Percentiles rank a stretch among this genome's conserved stretches.
Conservation (phyloP, 495 filamentous ascomycete genomes). For the Darksidea phi region DNA sequence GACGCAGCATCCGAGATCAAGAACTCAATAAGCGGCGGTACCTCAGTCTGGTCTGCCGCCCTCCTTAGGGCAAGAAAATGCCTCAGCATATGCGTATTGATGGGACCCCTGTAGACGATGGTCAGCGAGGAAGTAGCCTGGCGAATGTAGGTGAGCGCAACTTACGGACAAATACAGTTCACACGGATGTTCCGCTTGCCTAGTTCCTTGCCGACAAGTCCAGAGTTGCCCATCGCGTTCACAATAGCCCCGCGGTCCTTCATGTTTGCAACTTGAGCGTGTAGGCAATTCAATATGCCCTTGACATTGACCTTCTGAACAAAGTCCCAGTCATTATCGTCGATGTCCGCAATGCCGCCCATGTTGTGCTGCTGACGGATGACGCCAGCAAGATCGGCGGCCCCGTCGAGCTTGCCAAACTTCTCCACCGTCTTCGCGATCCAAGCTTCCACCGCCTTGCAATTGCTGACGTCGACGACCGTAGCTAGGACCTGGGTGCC, state of each 20-base stretch:
- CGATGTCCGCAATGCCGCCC: conserved; percentile 44
- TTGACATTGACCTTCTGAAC: conserved; percentile 39
- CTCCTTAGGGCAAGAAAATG: conserved; percentile 30
- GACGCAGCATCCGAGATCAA: conserved; percentile 36
- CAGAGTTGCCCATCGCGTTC: conserved; percentile 57
- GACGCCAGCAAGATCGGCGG: conserved; percentile 47
- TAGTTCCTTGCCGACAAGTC: conserved; percentile 57
- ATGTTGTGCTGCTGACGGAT: conserved; percentile 45
- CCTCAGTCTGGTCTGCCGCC: conserved; percentile 31
- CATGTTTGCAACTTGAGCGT: conserved; percentile 35
- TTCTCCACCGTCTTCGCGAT: conserved; percentile 32
- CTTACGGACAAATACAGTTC: conserved; percentile 50
- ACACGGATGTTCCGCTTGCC: conserved; percentile 55
- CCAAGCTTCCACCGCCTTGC: conserved; percentile 31
- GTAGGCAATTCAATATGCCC: conserved; percentile 40
- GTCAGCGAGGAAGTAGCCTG: neutral
- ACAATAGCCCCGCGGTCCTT: conserved; percentile 49
- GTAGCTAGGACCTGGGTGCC: conserved; percentile 23
- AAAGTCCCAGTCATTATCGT: conserved; percentile 39
- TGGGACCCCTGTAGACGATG: conserved; percentile 24
- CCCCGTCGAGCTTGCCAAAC: conserved; percentile 41
- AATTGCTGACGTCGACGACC: conserved; percentile 32
- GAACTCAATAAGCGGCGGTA: conserved; percentile 38
- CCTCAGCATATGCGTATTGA: conserved; percentile 34
- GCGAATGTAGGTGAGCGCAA: neutral